phyloP scores from a whole-genome alignment of 768 basidiomycete genomes.

The Daedaleopsis nitida region DNA sequence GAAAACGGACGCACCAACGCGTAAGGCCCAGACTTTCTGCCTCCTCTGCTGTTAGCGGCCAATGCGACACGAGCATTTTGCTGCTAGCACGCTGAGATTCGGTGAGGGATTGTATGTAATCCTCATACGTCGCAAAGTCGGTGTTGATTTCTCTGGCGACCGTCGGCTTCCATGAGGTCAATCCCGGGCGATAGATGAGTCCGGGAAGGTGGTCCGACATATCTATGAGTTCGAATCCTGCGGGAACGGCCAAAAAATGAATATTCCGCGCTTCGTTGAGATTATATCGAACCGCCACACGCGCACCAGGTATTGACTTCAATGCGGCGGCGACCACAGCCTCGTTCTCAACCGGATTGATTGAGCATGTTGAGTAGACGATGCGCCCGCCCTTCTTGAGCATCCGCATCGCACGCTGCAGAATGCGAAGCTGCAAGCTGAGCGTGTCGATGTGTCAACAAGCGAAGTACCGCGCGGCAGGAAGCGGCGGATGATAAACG shows the following conservation, averaged over 20 bases:
- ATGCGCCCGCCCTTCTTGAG: constrained; percentile 85
- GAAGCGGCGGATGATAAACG: neutral
- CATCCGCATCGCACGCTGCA: constrained; percentile 90
- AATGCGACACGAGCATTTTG: constrained; percentile 73
- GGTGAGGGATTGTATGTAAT: constrained; percentile 53
- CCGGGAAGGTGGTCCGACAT: constrained; percentile 69
- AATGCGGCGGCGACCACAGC: constrained; percentile 90
- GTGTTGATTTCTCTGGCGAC: constrained; percentile 53
- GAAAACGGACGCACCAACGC: constrained; percentile 58
- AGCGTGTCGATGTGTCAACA: neutral
- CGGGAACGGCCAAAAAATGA: neutral
- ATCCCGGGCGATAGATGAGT: constrained; percentile 75
- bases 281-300: neutral
- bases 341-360: constrained; percentile 98
- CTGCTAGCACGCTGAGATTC: constrained; percentile 50
- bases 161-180: constrained; percentile 78
- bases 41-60: constrained; percentile 71
- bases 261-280: neutral
- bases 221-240: constrained; percentile 80
- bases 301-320: constrained; percentile 63
- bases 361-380: constrained; percentile 96
- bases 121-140: constrained; percentile 61
- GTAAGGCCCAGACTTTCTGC: constrained; percentile 60
- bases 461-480: neutral
- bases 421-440: constrained; percentile 90